A percentile compares a stretch with the other conserved stretches of the same genome.
Evolutionary conservation across 2,329 filamentous ascomycete species (phyloP).

Genomic region (Alternaria sp.): DNA sequence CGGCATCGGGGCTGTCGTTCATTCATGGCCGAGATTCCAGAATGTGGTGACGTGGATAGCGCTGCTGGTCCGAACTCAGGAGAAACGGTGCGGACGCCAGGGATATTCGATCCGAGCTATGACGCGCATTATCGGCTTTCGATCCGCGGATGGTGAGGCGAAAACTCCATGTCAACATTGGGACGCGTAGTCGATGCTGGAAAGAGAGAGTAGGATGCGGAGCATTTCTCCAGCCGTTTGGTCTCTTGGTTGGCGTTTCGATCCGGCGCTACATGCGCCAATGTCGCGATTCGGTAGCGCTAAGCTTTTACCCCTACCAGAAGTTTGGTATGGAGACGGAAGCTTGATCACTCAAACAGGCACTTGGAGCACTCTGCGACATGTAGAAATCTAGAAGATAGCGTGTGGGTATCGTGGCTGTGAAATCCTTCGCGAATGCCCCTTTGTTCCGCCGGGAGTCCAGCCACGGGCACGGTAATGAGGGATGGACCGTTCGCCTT

Average conservation of each 20-base stretch:
- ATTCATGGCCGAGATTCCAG: conserved; percentile 16
- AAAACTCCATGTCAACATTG: not conserved
- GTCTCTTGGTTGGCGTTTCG: not conserved
- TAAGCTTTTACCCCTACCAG: conserved; percentile 6
- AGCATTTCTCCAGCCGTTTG: conserved; percentile 10
- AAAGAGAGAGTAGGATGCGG: not conserved
- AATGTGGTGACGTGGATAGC: conserved; percentile 32
- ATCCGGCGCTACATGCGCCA: conserved; percentile 1
- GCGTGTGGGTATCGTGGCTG: not conserved
- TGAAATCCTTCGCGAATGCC: not conserved
- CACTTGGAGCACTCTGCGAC: not conserved
- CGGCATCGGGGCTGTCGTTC: not conserved
- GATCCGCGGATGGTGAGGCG: conserved; percentile 2
- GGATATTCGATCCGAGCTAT: conserved; percentile 18
- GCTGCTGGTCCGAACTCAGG: conserved; percentile 28
- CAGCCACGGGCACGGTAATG: not conserved
- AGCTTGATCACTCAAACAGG: not conserved
- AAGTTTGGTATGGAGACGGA: not conserved
- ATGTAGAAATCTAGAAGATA: not conserved
- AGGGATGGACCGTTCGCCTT: not conserved
- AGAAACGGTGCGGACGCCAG: conserved; percentile 25
- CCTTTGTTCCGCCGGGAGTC: not conserved
- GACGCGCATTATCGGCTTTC: conserved; percentile 13
- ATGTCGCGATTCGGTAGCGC: not conserved
- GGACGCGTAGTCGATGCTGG: not conserved